These are phyloP conservation scores for Solanum corneliomulleri DNA, from an alignment of 257 asterid species.

Conservation along the genomic window DNA sequence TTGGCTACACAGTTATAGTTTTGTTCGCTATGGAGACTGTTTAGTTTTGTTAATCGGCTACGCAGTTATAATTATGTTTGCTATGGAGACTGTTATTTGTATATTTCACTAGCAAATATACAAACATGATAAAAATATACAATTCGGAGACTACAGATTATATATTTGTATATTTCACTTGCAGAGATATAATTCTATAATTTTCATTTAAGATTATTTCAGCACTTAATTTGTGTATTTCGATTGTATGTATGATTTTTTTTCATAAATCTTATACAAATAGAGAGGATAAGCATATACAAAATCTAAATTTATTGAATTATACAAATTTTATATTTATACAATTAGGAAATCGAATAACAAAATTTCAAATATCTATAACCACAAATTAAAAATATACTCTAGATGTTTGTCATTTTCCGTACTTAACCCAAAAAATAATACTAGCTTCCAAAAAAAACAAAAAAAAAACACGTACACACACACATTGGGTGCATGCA, in stretches of 20 bases:
- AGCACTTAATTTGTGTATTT: not conserved
- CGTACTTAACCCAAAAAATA: not conserved
- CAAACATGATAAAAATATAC: too few relatives aligned
- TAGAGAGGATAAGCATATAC: not conserved
- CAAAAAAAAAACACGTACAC: not conserved
- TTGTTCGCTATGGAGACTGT: too few relatives aligned
- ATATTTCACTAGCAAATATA: too few relatives aligned
- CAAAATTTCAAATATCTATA: not conserved
- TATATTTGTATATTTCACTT: too few relatives aligned
- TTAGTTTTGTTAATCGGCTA: too few relatives aligned
- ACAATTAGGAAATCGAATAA: not conserved
- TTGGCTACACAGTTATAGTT: too few relatives aligned
- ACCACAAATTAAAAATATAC: too few relatives aligned
- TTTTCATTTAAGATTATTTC: not conserved
- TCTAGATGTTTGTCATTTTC: not conserved
- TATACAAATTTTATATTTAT: too few relatives aligned
- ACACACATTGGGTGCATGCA: not conserved
- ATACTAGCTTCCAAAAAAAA: not conserved
- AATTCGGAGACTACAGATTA: too few relatives aligned
- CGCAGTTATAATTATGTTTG: too few relatives aligned
- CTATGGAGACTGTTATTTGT: too few relatives aligned
- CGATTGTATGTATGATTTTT: too few relatives aligned
- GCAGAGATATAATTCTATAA: fast-evolving
- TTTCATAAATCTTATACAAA: not conserved
- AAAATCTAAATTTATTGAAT: not conserved